Percentiles rank a stretch among this genome's conserved stretches.
phyloP scores from a whole-genome alignment of 768 basidiomycete species.

The Erythrobasidium yunnanense region DNA sequence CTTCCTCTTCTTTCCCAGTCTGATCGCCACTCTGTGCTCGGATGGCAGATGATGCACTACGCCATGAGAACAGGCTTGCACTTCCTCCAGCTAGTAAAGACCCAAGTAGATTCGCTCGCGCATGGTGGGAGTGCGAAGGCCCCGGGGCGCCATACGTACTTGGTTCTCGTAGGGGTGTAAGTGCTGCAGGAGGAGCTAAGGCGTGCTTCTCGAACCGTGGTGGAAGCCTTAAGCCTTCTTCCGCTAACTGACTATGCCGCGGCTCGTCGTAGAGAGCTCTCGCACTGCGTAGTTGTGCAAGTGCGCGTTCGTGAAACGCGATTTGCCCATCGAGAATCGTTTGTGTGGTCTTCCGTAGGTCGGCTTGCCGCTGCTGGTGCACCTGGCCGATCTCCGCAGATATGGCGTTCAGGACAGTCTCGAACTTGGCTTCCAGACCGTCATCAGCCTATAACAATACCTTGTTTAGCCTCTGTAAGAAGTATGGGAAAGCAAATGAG shows the following conservation, averaged over 20 bases:
- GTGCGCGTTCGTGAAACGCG: constrained; percentile 59
- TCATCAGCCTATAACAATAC: constrained; percentile 44
- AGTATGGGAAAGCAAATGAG: too few species aligned
- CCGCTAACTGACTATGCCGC: constrained; percentile 46
- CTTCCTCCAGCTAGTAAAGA: background rate
- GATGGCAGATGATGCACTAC: constrained; percentile 21
- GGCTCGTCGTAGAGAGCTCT: constrained; percentile 51
- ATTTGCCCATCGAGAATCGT: constrained; percentile 73
- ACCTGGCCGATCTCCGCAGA: constrained; percentile 80
- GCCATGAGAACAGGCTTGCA: constrained; percentile 1
- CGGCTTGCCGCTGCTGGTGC: constrained; percentile 61
- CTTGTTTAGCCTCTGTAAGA: too few species aligned
- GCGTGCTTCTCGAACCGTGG: constrained; percentile 22
- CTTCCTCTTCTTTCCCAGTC: background rate
- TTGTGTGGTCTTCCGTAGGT: constrained; percentile 52
- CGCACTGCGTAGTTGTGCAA: constrained; percentile 53
- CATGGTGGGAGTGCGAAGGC: background rate
- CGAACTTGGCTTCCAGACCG: constrained; percentile 61
- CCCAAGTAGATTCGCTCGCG: background rate
- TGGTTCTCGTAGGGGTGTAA: background rate
- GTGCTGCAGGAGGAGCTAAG: background rate
- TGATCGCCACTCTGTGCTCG: background rate
- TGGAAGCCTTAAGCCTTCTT: constrained; percentile 30
- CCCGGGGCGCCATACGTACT: constrained; percentile 2
- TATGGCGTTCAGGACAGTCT: constrained; percentile 76